Evolutionary conservation across 768 basidiomycete species (phyloP), one percentile per base, ranked within the genome.

Genomic region (Boletus vinaceobasis): DNA sequence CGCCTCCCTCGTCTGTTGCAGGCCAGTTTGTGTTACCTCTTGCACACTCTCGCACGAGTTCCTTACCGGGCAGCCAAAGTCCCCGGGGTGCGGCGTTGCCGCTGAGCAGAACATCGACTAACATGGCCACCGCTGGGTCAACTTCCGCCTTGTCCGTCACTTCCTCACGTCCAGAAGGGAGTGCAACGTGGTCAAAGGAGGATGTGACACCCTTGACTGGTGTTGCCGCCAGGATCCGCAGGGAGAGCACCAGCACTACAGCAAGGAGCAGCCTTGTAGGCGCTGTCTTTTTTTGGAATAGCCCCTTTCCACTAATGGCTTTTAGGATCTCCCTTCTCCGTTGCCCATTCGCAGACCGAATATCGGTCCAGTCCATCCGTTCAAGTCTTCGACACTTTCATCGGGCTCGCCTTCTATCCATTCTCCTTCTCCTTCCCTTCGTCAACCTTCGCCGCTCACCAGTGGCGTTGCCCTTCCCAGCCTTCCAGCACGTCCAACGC

Each of bases 301-400:
- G 14, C 58, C 29, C 53, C 39, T 55, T 29, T 57, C 43, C 38
- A 10, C 31, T 60, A 0, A 62, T 31, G 19, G 37, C 39, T 55
- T 48, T 58, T 59, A 74, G 74, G 71, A 76, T 58, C 68, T 70
- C 32, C 74, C 72, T 37, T 70, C 76, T 51, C 69, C 77, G 7
- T 53, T 79, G 13, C 77, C 77, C 4, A 79, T 80, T n/a, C 76
- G 78, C 15, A 71, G 68, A 43, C 72, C 76, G 4, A 72, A 71
- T 27, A 70, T 80, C 21, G 73, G 69, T 33, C 62, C 73, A 0
- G 72, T 79, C 3, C 73, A 77, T 53, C 76, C 78, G 15, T 80
- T 80, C 74, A 80, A 79, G 60, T 75, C 78, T 7, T 75, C 77
- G 10, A 77, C 80, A 0, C 71, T 80, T 13, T 81, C 79, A 19